Base-by-base conservation (phyloP, 2,329 filamentous ascomycete species). In the Rugonectria rugulosa region DNA sequence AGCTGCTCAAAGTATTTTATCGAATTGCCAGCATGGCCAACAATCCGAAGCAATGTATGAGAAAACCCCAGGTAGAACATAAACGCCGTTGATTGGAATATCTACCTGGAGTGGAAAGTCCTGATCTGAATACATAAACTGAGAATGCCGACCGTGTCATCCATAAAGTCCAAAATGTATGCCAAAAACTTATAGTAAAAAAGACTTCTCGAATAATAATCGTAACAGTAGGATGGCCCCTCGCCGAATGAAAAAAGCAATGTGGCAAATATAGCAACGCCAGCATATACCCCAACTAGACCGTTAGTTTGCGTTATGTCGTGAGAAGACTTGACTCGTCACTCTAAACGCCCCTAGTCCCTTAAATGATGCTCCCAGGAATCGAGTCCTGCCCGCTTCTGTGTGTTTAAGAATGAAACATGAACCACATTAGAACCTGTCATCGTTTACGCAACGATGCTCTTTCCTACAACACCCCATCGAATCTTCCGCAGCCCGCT, bases 391-490 rank as follows among this genome's bases (percentile, higher is more conserved):
- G 23, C 46, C 36, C 41, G 38, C 41, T 36, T 47, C 19, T 37
- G 14, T 12, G 31, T 20, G 23, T 51, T 26, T 6, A 12, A 42
- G 23, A 40, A 42, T 32, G 17, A 36, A 48, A 52, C 14, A 36
- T 51, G 49, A 43, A 20, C 29, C 24, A 44, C 17, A 26, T 31
- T 34, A 32, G 37, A n/a, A 44, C n/a, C n/a, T 41, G 23, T 42
- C 61, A 38, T 64, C 11, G 61, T 63, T 62, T 72, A 72, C 37
- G 82, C 81, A 32, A 78, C 73, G 34, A 84, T 78, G 63, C 79
- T 82, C 65, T 74, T 77, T 7, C 78, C 78, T 48, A 84, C 77
- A 9, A 74, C 77, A 10, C 81, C 80, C 83, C 83, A 86, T 40
- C 79, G 75, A 60, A 86, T 78, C 55, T 80, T 75, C 57, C 78